Evolutionary conservation across 768 basidiomycete genomes (phyloP).

Genomic region (Coprinopsis cinerea): DNA sequence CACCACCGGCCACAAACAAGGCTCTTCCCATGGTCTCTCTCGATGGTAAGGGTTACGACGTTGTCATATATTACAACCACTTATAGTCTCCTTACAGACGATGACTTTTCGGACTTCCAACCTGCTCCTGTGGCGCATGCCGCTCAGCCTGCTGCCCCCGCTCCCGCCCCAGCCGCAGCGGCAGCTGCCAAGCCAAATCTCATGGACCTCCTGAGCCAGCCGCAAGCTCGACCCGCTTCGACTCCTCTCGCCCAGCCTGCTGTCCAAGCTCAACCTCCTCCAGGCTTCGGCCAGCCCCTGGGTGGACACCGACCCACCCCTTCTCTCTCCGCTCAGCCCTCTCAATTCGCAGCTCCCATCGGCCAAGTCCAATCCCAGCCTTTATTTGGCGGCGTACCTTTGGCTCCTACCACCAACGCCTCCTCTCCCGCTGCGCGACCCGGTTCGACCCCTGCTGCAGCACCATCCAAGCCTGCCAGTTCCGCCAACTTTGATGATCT

Average conservation of each 20-base stretch:
- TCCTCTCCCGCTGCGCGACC: conserved; percentile 9
- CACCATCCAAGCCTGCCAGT: conserved; percentile 31
- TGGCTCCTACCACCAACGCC: conserved; percentile 21
- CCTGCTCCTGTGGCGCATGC: conserved; percentile 48
- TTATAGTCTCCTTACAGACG: conserved; percentile 39
- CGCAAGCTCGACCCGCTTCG: conserved; percentile 23
- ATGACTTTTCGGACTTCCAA: conserved; percentile 86
- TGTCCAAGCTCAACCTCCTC: conserved; percentile 26
- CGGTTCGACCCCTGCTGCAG: conserved; percentile 20
- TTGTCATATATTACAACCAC: neutral
- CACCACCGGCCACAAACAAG: conserved; percentile 40
- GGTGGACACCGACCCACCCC: conserved; percentile 27
- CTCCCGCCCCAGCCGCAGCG: conserved; percentile 30
- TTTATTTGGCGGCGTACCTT: conserved; percentile 28
- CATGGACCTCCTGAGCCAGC: conserved; percentile 41
- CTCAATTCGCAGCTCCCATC: conserved; percentile 25
- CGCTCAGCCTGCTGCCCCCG: conserved; percentile 23
- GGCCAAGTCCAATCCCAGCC: conserved; percentile 19
- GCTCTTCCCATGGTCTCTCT: conserved; percentile 44
- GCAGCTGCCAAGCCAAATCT: conserved; percentile 35
- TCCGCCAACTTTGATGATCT: conserved; percentile 75
- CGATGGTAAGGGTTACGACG: conserved; percentile 33
- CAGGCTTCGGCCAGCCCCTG: conserved; percentile 19
- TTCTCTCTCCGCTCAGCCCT: conserved; percentile 28
- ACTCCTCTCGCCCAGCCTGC: conserved; percentile 23